Conservation (phyloP, 1,139 yeast genomes). For the Debaryomyces psychrophilus region DNA sequence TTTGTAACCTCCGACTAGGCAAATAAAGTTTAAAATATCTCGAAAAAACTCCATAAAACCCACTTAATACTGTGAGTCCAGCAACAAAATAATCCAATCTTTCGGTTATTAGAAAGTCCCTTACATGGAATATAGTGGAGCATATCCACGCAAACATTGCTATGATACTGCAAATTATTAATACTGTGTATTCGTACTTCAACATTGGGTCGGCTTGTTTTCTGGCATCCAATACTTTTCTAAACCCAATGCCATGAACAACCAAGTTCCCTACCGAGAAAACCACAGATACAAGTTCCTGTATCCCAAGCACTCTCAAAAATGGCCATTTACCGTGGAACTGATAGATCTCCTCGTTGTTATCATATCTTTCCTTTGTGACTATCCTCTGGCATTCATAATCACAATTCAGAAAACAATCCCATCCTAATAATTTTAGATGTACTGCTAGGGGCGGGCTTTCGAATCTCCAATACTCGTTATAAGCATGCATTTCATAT, state of each 20-base stretch:
- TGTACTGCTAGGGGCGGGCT: constrained; percentile 43
- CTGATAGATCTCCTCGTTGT: constrained; percentile 61
- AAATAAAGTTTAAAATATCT: constrained; percentile 61
- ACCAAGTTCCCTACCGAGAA: constrained; percentile 79
- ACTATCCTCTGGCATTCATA: constrained; percentile 84
- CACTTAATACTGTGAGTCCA: constrained; percentile 80
- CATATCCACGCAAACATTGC: constrained; percentile 90
- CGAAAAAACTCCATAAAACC: constrained; percentile 67
- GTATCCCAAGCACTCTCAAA: constrained; percentile 69
- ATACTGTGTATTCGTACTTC: constrained; percentile 37
- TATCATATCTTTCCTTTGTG: constrained; percentile 53
- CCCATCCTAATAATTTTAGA: constrained; percentile 66
- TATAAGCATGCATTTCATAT: constrained; percentile 27
- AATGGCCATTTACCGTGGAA: constrained; percentile 99
- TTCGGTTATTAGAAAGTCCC: constrained; percentile 82
- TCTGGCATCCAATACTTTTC: constrained; percentile 31
- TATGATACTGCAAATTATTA: constrained; percentile 42
- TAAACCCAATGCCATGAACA: constrained; percentile 70
- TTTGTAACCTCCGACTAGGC: constrained; percentile 29
- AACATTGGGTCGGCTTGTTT: constrained; percentile 15
- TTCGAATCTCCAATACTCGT: constrained; percentile 39
- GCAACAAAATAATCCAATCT: constrained; percentile 91
- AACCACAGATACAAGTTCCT: constrained; percentile 79
- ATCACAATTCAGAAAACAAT: constrained; percentile 83
- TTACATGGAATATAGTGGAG: constrained; percentile 82